Evolutionary conservation across 768 basidiomycete species (phyloP).

Genomic region (Tulasnella sp.): DNA sequence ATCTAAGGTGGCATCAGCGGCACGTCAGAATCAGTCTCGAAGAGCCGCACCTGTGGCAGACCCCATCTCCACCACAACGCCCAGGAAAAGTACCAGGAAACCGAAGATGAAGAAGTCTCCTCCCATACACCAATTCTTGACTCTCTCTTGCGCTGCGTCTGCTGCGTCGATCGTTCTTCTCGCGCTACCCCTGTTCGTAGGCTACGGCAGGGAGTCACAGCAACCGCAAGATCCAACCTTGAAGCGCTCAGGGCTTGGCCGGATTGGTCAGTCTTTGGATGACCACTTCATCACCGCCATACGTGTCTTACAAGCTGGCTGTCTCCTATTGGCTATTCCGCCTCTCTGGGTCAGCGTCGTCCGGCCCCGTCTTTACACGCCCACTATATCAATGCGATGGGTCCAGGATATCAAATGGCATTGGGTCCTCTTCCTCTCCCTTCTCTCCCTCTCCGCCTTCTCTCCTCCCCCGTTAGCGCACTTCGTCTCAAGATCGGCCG

Average conservation of each 20-base stretch:
- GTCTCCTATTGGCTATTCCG: conserved; percentile 8
- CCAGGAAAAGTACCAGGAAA: background rate
- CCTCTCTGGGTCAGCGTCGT: conserved; percentile 9
- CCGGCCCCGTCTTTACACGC: conserved; percentile 1
- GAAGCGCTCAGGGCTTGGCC: no score
- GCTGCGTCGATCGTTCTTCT: background rate
- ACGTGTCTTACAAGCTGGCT: conserved; percentile 1
- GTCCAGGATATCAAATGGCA: conserved; percentile 14
- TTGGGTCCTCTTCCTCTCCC: conserved; percentile 12
- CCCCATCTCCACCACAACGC: background rate
- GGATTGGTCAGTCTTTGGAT: no score
- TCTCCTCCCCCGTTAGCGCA: background rate
- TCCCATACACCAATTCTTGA: conserved; percentile 2
- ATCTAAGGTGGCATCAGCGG: background rate
- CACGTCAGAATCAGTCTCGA: background rate
- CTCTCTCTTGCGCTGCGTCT: background rate
- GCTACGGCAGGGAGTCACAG: background rate
- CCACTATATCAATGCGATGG: conserved; percentile 3
- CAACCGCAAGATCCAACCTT: background rate
- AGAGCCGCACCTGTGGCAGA: background rate
- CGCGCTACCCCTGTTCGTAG: conserved; percentile 4
- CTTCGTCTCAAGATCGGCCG: background rate
- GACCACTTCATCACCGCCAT: conserved; percentile 1
- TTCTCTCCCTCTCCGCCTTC: conserved; percentile 8
- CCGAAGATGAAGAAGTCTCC: background rate